Base-by-base conservation (phyloP, 768 basidiomycete species). In the Agaricus subrufescens region DNA sequence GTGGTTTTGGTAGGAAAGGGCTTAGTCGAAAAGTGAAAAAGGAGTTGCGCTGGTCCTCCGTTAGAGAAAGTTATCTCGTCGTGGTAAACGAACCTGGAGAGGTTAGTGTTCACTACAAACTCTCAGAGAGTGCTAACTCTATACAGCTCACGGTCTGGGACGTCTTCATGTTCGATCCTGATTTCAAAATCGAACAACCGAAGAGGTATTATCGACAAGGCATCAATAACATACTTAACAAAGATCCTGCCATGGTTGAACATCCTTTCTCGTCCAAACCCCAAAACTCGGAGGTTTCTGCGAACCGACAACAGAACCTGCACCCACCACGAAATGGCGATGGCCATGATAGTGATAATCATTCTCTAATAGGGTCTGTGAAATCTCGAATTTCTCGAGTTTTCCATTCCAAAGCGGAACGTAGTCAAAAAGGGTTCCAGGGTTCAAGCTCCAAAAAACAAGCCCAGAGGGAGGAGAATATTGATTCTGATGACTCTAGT, bases 51-150 rank as follows among this genome's bases (percentile, higher is more conserved):
- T 98, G 97, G 97, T 96, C 93, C 70, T 83, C 91, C 46, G 84
- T 98, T 11, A 80, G 95, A 7, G 96, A 98, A 61, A 91, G 89
- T 61, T 98, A 94, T 71, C 73, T 99, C 10, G 89, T 97, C 19
- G 85, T 86, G 1, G 78, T 93, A 25, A 83, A 89, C 58, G 93
- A 97, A 63, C 88, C 90, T 11, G 94, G 91, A 58, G 87, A 91
- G 73, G 91, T 92, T 63, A 50, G 77, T 66, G 46, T 49, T 49
- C 23, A 30, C 27, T 14, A 45, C 43, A 43, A 31, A 59, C 44
- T 26, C 39, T 34, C 1, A 30, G 42, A 39, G 19, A 19, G 49
- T 34, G 56, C 45, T 45, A 44, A 57, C 34, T 25, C 19, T 46
- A 56, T 38, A 10, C 64, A 95, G 90, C 75, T 87, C n/a, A 75